These are phyloP conservation scores for Penicillium steckii DNA, from an alignment of 495 filamentous ascomycete genomes.

Conservation along the genomic window DNA sequence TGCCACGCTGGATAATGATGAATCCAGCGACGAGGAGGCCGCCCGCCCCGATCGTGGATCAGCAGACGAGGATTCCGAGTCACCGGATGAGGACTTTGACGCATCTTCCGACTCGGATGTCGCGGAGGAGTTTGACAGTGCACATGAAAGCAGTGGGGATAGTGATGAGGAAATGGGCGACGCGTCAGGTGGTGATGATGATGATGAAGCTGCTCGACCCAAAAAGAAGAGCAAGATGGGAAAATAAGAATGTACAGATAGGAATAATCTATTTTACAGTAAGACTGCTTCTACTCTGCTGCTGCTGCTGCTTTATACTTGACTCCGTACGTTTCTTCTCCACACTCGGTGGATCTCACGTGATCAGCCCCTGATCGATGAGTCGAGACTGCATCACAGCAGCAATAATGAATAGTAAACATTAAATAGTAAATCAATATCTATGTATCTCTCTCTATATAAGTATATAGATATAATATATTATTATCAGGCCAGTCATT, in stretches of 20 bases:
- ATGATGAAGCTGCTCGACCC: slow-evolving; percentile 53
- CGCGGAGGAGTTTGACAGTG: slow-evolving; percentile 92
- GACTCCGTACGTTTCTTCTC: not conserved
- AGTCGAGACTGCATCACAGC: too few relatives aligned
- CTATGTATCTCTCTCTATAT: too few relatives aligned
- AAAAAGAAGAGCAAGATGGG: slow-evolving; percentile 69
- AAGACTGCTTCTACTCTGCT: too few relatives aligned
- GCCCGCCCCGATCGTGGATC: slow-evolving; percentile 76
- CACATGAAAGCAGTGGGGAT: slow-evolving; percentile 78
- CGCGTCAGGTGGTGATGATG: slow-evolving; percentile 52
- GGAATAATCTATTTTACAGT: slow-evolving; percentile 11
- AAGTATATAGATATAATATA: too few relatives aligned
- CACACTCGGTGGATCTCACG: slow-evolving; percentile 18
- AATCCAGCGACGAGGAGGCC: slow-evolving; percentile 78
- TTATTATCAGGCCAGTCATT: too few relatives aligned
- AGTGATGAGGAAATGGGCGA: slow-evolving; percentile 66
- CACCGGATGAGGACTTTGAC: slow-evolving; percentile 93
- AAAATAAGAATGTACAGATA: slow-evolving; percentile 30
- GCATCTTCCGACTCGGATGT: slow-evolving; percentile 90
- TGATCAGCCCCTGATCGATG: slow-evolving; percentile 8
- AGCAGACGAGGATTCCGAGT: slow-evolving; percentile 94
- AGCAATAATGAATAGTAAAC: not conserved
- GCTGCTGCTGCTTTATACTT: too few relatives aligned
- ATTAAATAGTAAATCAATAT: not conserved
- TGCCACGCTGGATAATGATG: slow-evolving; percentile 75